These are phyloP conservation scores for Pythium periplocum DNA, from an alignment of 352 stramenopile species.

Conservation along the genomic window DNA sequence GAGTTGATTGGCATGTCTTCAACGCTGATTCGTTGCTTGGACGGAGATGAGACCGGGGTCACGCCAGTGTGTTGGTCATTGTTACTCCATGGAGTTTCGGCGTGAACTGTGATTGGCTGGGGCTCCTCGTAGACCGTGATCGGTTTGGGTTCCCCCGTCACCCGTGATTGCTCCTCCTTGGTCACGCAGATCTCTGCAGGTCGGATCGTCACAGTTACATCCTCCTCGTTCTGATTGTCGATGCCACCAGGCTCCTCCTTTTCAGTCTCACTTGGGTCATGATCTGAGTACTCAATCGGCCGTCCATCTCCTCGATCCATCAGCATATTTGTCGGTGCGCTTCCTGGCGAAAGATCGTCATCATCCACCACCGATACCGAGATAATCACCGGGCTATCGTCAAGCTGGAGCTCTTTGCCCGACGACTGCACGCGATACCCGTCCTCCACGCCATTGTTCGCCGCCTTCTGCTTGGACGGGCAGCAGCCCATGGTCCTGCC, in stretches of 20 bases:
- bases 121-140: no score
- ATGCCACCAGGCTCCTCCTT: no score
- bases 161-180: no score
- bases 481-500: slow-evolving; percentile 55
- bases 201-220: no score
- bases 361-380: neutral
- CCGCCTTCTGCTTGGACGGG: slow-evolving; percentile 36
- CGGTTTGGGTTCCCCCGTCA: no score
- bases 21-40: slow-evolving; percentile 13
- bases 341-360: neutral
- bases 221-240: no score
- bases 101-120: no score
- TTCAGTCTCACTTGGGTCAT: no score
- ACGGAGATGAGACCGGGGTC: slow-evolving; percentile 7
- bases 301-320: slow-evolving; percentile 31
- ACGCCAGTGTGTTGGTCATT: no score
- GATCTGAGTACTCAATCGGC: slow-evolving; percentile 18
- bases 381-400: slow-evolving; percentile 8
- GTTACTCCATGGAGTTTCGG: no score
- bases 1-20: slow-evolving; percentile 72
- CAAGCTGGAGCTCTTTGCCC: slow-evolving; percentile 13
- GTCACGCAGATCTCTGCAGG: no score
- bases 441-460: slow-evolving; percentile 1
- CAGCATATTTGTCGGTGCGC: slow-evolving; percentile 21
- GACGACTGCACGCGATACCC: slow-evolving; percentile 11